Conservation (phyloP, 1,139 yeast genomes). For the Taiozyma onychis region DNA sequence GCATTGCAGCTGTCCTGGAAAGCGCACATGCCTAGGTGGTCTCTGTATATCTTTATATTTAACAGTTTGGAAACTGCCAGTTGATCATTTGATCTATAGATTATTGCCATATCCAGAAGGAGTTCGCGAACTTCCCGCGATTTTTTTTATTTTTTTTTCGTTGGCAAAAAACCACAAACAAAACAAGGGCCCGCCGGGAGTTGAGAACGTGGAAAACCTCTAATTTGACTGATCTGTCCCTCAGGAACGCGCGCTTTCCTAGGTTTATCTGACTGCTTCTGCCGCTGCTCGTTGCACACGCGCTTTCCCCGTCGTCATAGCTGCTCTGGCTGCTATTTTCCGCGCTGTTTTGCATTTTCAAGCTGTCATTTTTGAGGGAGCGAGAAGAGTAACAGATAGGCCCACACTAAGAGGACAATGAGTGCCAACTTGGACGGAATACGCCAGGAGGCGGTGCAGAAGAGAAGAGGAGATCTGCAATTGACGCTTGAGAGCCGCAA, state of each 20-base stretch:
- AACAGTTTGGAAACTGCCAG: neutral
- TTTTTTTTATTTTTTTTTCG: neutral
- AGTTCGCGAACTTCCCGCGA: neutral
- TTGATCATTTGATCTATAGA: no score
- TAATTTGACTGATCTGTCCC: neutral
- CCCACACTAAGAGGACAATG: slow-evolving; percentile 5
- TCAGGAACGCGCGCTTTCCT: neutral
- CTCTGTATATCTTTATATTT: neutral
- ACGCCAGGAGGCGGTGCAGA: slow-evolving; percentile 39
- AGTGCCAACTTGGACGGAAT: slow-evolving; percentile 32
- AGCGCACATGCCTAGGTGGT: neutral
- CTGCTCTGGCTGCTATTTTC: neutral
- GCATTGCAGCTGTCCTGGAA: slow-evolving; percentile 27
- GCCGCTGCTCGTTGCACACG: neutral
- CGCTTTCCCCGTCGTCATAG: neutral
- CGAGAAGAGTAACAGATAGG: neutral
- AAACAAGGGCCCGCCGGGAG: neutral
- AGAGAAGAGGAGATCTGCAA: slow-evolving; percentile 34
- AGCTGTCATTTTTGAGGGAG: neutral
- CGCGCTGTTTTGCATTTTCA: neutral
- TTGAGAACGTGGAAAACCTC: neutral
- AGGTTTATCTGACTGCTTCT: neutral
- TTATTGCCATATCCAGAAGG: neutral
- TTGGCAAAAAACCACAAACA: neutral
- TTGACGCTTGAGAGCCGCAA: slow-evolving; percentile 39